Evolutionary conservation across 257 asterid genomes (phyloP).

Genomic region (Capsicum pubescens): DNA sequence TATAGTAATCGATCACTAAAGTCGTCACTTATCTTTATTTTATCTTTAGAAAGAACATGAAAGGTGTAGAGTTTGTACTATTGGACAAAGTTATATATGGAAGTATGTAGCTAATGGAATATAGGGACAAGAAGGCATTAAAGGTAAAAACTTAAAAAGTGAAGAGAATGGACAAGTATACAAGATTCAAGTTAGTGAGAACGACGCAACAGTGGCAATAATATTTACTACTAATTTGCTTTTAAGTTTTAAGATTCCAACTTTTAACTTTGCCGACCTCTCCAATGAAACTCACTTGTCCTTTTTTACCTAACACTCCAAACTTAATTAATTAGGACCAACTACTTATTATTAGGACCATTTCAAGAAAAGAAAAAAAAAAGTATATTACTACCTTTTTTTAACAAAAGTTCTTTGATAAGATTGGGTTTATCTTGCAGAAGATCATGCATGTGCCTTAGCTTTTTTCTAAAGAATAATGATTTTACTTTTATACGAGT

Average conservation of each 20-base stretch:
- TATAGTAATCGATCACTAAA: too few relatives aligned
- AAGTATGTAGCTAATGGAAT: not conserved
- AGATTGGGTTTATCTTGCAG: not conserved
- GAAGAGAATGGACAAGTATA: constrained; percentile 8
- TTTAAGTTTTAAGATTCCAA: constrained; percentile 31
- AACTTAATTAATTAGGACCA: not conserved
- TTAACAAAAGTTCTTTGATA: not conserved
- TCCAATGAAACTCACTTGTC: constrained; percentile 46
- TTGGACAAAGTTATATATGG: not conserved
- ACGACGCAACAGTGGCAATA: constrained; percentile 26
- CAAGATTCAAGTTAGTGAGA: constrained; percentile 24
- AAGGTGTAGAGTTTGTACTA: not conserved
- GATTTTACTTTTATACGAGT: not conserved
- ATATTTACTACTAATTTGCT: not conserved
- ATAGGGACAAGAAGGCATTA: not conserved
- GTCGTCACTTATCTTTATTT: too few relatives aligned
- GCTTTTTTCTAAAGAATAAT: not conserved
- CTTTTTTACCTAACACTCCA: constrained; percentile 26
- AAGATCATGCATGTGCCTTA: not conserved
- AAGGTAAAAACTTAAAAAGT: constrained; percentile 6
- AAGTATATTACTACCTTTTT: not conserved
- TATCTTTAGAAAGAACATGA: too few relatives aligned
- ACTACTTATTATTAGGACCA: not conserved
- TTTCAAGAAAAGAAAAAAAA: not conserved
- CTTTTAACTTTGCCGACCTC: constrained; percentile 44